A percentile compares a stretch with the other conserved stretches of the same genome.
These are phyloP conservation scores for Cercis canadensis DNA, from an alignment of 306 rosid genomes.

Conservation along the genomic window DNA sequence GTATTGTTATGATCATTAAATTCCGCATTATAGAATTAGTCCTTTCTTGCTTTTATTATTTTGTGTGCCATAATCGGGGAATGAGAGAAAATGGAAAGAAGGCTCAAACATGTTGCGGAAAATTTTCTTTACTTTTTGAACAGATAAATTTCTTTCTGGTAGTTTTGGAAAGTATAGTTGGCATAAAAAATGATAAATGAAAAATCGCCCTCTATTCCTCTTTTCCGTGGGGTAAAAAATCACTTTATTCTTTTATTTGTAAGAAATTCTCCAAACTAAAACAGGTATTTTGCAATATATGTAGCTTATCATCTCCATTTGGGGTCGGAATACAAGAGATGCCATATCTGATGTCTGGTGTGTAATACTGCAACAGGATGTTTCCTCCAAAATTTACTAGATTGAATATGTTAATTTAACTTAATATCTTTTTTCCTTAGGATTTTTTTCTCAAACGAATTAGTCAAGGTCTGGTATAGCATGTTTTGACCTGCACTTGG, in stretches of 20 bases:
- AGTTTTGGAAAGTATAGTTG: slow-evolving; percentile 8
- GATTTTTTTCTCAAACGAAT: slow-evolving; percentile 5
- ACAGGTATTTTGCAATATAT: background rate
- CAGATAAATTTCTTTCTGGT: slow-evolving; percentile 7
- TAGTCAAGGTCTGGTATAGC: slow-evolving; percentile 21
- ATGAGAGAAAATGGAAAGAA: slow-evolving; percentile 5
- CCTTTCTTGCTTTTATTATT: background rate
- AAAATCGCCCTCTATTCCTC: background rate
- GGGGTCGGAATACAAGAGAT: slow-evolving; percentile 3
- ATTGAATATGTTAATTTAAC: background rate
- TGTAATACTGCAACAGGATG: background rate
- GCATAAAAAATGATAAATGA: background rate
- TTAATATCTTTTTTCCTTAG: background rate
- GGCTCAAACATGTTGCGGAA: slow-evolving; percentile 10
- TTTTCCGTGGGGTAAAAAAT: background rate
- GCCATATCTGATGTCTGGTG: background rate
- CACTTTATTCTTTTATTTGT: background rate
- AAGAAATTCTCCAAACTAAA: background rate
- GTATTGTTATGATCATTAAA: background rate
- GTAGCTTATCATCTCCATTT: slow-evolving; percentile 8
- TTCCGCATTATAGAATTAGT: no score
- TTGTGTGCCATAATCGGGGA: background rate
- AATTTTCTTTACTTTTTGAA: slow-evolving; percentile 14
- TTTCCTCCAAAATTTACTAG: background rate
- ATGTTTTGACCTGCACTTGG: slow-evolving; percentile 31